phyloP scores from a whole-genome alignment of 2,329 filamentous ascomycete species.

The Fusarium sp. region DNA sequence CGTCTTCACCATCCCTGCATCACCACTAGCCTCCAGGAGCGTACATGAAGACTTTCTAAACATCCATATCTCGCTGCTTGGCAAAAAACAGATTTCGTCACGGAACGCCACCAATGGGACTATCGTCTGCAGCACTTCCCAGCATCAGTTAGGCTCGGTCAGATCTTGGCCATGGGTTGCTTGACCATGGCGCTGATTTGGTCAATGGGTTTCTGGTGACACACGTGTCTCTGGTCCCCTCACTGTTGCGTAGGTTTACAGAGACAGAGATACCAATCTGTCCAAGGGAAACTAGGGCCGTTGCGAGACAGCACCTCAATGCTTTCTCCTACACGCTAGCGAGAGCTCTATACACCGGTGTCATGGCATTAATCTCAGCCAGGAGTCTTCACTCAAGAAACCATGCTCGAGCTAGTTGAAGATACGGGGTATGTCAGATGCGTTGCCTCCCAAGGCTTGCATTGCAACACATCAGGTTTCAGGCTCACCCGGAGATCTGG shows the following conservation, averaged over 20 bases:
- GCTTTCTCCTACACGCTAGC: not conserved
- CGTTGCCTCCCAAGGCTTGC: not conserved
- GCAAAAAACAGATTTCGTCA: constrained; percentile 29
- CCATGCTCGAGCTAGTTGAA: not conserved
- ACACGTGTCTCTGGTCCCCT: constrained; percentile 30
- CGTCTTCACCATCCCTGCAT: constrained; percentile 25
- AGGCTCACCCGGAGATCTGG: not conserved
- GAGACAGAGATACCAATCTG: not conserved
- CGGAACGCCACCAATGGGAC: constrained; percentile 27
- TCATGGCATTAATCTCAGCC: not conserved
- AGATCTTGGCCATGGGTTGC: constrained; percentile 19
- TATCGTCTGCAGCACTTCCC: constrained; percentile 32
- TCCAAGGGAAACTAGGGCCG: not conserved
- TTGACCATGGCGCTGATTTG: constrained; percentile 24
- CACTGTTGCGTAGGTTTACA: not conserved
- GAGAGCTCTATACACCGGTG: not conserved
- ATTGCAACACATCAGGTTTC: not conserved
- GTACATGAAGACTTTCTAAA: constrained; percentile 10
- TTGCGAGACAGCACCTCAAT: not conserved
- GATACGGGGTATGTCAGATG: constrained; percentile 5
- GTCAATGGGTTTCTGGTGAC: constrained; percentile 12
- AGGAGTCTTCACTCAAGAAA: not conserved
- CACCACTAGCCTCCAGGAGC: constrained; percentile 6
- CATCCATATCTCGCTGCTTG: constrained; percentile 11
- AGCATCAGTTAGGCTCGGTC: constrained; percentile 35